Evolutionary conservation across 2,329 filamentous ascomycete species (phyloP).

Genomic region (Nothophaeocryptopus gaeumannii): DNA sequence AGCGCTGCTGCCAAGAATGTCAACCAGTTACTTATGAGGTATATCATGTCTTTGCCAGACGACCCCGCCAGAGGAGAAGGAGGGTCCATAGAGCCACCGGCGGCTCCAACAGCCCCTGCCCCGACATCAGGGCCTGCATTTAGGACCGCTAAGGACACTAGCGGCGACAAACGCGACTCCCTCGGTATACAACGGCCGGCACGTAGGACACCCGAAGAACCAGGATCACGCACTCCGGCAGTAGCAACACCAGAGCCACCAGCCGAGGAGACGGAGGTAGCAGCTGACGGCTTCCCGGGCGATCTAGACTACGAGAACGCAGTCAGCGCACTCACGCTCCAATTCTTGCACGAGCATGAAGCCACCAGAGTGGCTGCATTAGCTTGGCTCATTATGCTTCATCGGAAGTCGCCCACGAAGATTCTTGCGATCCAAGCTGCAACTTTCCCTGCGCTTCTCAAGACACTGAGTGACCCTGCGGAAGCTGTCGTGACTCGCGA

Average conservation of each 20-base stretch:
- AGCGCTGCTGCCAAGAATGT: conserved; percentile 84
- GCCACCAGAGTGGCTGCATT: conserved; percentile 89
- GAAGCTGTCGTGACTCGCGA: conserved; percentile 96
- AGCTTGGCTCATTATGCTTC: conserved; percentile 96
- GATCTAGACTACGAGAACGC: conserved; percentile 79
- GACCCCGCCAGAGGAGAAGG: conserved; percentile 41
- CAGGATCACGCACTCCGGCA: conserved; percentile 24
- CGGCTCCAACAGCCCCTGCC: conserved; percentile 3
- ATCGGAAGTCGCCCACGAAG: conserved; percentile 89
- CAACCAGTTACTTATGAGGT: conserved; percentile 87
- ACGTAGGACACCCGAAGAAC: conserved; percentile 29
- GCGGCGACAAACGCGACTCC: conserved; percentile 23
- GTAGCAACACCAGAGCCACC: conserved; percentile 30
- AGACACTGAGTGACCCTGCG: conserved; percentile 91
- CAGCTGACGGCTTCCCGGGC: conserved; percentile 9
- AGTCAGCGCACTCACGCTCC: conserved; percentile 84
- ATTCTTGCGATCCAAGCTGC: conserved; percentile 90
- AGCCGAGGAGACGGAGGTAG: conserved; percentile 15
- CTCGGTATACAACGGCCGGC: conserved; percentile 9
- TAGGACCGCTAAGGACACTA: conserved; percentile 1
- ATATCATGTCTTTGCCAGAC: conserved; percentile 86
- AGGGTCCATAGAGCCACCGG: conserved; percentile 7
- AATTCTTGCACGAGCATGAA: conserved; percentile 96
- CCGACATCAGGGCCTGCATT: not conserved
- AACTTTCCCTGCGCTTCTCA: conserved; percentile 91